phyloP scores from a whole-genome alignment of 345 rosid species.

The Eucalyptus camaldulensis region DNA sequence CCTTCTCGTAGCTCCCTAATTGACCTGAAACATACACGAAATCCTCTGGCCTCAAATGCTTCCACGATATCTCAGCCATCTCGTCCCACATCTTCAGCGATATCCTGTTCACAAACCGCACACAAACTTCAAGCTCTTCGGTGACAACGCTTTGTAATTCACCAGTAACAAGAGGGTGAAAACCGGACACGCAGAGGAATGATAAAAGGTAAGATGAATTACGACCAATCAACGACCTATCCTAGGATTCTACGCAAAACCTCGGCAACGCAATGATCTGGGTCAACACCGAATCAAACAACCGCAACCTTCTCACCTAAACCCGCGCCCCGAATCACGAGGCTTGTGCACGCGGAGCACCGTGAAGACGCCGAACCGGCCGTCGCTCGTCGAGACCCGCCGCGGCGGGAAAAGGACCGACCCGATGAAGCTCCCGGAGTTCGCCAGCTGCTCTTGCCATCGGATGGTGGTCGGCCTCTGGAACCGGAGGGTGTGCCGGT shows the following conservation, averaged over 20 bases:
- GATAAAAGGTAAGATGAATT: not conserved
- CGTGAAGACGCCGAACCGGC: slow-evolving; percentile 26
- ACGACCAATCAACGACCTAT: not conserved
- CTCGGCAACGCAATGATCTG: not conserved
- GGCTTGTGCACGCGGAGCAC: slow-evolving; percentile 22
- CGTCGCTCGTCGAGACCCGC: not conserved
- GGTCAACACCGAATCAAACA: not conserved
- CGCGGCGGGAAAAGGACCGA: slow-evolving; percentile 20
- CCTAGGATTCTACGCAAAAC: not conserved
- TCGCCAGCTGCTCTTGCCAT: slow-evolving; percentile 11
- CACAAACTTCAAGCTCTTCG: not conserved
- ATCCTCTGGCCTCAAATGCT: slow-evolving; percentile 51
- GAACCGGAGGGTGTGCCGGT: slow-evolving; percentile 30
- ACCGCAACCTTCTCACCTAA: slow-evolving; percentile 25
- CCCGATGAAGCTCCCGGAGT: slow-evolving; percentile 52
- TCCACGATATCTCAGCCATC: slow-evolving; percentile 29
- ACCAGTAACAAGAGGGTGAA: not conserved
- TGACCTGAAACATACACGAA: slow-evolving; percentile 45
- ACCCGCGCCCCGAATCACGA: slow-evolving; percentile 4
- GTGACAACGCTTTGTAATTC: not conserved
- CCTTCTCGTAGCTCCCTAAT: slow-evolving; percentile 13
- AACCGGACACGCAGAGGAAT: not conserved
- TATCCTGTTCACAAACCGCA: slow-evolving; percentile 24
- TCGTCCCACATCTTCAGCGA: slow-evolving; percentile 26
- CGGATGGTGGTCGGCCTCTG: slow-evolving; percentile 40